Percentiles rank a stretch among this genome's conserved stretches.
phyloP scores from a whole-genome alignment of 2,329 filamentous ascomycete genomes.

The Fusarium solani-melongenae region DNA sequence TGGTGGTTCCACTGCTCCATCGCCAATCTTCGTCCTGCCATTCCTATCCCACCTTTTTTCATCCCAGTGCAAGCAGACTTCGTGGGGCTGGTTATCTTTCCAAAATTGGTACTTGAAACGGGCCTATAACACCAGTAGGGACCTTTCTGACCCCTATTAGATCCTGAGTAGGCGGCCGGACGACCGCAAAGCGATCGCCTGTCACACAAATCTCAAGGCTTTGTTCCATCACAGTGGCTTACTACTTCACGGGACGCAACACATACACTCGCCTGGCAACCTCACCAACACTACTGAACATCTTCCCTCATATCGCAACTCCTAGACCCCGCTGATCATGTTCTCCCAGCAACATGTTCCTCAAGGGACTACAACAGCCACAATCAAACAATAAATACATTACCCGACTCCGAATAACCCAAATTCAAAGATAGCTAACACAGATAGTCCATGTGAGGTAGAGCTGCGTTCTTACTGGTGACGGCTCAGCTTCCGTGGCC shows the following conservation, averaged over 20 bases:
- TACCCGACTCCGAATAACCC: neutral
- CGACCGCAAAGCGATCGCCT: too few relatives aligned
- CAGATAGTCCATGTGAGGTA: neutral
- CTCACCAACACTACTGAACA: neutral
- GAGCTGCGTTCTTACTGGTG: neutral
- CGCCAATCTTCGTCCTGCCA: neutral
- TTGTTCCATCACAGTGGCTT: too few relatives aligned
- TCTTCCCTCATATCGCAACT: neutral
- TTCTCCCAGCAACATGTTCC: too few relatives aligned
- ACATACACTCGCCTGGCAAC: neutral
- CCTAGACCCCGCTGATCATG: neutral
- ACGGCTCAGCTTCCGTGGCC: neutral
- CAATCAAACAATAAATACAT: neutral
- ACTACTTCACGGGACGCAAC: neutral
- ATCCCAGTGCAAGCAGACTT: too few relatives aligned
- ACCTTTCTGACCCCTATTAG: too few relatives aligned
- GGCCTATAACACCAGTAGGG: too few relatives aligned
- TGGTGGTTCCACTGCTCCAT: neutral
- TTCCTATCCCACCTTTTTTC: too few relatives aligned
- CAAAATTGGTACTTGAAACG: too few relatives aligned
- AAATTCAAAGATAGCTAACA: neutral
- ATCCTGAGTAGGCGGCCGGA: too few relatives aligned
- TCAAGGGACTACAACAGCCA: neutral
- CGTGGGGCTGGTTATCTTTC: too few relatives aligned
- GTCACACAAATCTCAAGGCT: too few relatives aligned